phyloP scores from a whole-genome alignment of 1,284 basidiomycete genomes.

The Agroathelia rolfsii region DNA sequence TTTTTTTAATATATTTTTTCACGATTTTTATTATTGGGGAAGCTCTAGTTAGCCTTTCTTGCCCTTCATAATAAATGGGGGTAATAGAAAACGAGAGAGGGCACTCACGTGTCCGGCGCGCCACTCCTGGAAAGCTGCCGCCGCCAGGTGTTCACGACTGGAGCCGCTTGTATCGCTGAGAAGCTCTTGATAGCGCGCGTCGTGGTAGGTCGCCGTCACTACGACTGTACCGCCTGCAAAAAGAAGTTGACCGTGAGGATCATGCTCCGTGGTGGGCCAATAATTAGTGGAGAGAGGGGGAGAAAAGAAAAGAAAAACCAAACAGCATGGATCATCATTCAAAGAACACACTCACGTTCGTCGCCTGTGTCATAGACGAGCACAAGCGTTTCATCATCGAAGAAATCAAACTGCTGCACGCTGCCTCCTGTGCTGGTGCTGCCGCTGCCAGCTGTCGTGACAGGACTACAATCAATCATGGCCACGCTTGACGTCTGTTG shows the following conservation, averaged over 20 bases:
- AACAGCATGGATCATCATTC: constrained; percentile 12
- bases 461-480: constrained; percentile 41
- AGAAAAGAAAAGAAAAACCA: no score
- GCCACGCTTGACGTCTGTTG: constrained; percentile 30
- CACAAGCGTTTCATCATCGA: constrained; percentile 60
- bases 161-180: constrained; percentile 36
- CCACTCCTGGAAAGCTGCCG: constrained; percentile 41
- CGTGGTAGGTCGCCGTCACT: constrained; percentile 47
- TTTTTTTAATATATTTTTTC: no score
- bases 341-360: constrained; percentile 35
- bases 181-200: constrained; percentile 47
- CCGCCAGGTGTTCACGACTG: constrained; percentile 54
- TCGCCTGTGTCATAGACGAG: constrained; percentile 42
- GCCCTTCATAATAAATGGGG: no score
- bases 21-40: no score
- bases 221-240: constrained; percentile 38
- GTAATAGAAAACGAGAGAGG: no score
- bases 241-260: no score
- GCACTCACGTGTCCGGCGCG: constrained; percentile 40
- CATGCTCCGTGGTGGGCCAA: no score
- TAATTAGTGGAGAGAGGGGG: no score
- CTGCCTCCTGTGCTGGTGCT: constrained; percentile 34
- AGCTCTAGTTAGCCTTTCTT: no score
- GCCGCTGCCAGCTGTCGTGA: no score
- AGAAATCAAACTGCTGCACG: constrained; percentile 61